phyloP scores from a whole-genome alignment of 495 filamentous ascomycete genomes.

The Aspergillus mulundensis region DNA sequence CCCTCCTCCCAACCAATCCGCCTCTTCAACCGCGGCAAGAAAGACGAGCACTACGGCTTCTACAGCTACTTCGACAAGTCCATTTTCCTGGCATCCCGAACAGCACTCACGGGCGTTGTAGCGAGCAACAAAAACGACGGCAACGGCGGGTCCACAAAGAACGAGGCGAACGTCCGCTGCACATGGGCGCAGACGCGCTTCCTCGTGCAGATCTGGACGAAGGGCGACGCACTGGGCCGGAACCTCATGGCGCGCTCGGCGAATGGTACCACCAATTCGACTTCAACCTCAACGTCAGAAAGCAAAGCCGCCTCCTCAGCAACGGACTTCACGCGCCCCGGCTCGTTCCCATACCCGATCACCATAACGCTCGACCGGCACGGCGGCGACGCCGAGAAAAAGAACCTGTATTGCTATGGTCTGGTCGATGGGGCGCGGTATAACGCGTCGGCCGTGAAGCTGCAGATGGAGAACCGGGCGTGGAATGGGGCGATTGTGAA shows the following conservation, averaged over 20 bases:
- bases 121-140: constrained; percentile 46
- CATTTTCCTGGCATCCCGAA: constrained; percentile 66
- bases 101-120: constrained; percentile 22
- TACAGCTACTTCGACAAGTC: constrained; percentile 89
- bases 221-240: constrained; percentile 35
- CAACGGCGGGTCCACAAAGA: constrained; percentile 59
- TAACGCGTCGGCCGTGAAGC: constrained; percentile 43
- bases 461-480: constrained; percentile 55
- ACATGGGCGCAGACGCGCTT: constrained; percentile 83
- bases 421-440: constrained; percentile 51
- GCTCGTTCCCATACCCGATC: constrained; percentile 81
- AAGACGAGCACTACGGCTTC: constrained; percentile 88
- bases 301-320: constrained; percentile 38
- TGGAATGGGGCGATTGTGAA: constrained; percentile 61
- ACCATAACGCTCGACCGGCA: constrained; percentile 79
- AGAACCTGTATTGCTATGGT: constrained; percentile 68
- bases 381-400: constrained; percentile 58
- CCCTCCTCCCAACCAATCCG: constrained; percentile 73
- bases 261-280: constrained; percentile 10
- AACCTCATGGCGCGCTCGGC: constrained; percentile 29
- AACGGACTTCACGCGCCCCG: constrained; percentile 56
- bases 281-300: constrained; percentile 11
- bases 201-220: constrained; percentile 88
- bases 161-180: constrained; percentile 62
- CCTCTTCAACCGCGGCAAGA: constrained; percentile 75